Evolutionary conservation across 352 stramenopile genomes (phyloP).

Genomic region (Pythium biforme): DNA sequence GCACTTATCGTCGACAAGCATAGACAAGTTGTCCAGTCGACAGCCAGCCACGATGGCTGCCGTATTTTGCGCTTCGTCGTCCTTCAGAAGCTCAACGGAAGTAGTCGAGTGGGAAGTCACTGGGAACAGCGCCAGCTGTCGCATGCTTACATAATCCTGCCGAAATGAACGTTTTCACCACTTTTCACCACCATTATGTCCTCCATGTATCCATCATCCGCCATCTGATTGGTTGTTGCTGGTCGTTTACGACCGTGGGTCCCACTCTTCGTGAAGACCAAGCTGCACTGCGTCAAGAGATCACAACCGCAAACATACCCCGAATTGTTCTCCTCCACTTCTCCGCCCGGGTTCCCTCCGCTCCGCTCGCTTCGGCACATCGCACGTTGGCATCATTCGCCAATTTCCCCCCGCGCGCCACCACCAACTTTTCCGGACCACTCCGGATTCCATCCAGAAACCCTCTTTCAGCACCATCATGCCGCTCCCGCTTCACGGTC

Average conservation of each 20-base stretch:
- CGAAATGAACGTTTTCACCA: neutral
- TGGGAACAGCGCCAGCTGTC: neutral
- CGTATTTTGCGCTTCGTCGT: neutral
- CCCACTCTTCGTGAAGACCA: slow-evolving; percentile 19
- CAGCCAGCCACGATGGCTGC: neutral
- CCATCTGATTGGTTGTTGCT: slow-evolving; percentile 6
- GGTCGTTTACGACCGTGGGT: slow-evolving; percentile 4
- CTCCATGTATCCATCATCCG: slow-evolving; percentile 17
- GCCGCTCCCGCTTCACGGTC: slow-evolving; percentile 17
- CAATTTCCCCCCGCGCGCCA: slow-evolving; percentile 1
- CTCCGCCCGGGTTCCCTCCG: neutral
- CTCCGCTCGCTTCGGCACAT: neutral
- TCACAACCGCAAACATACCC: neutral
- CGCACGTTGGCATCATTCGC: neutral
- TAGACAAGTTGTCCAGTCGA: neutral
- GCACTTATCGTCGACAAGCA: no score
- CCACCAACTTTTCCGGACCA: neutral
- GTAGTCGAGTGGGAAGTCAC: neutral
- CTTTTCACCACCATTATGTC: neutral
- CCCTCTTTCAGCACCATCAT: slow-evolving; percentile 5
- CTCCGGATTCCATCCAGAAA: slow-evolving; percentile 6
- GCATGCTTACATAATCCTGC: slow-evolving; percentile 19
- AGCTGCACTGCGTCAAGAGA: slow-evolving; percentile 9
- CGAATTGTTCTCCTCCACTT: neutral
- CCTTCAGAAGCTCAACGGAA: neutral